Evolutionary conservation across 768 basidiomycete genomes (phyloP).

Genomic region (Mycena capillaripes): DNA sequence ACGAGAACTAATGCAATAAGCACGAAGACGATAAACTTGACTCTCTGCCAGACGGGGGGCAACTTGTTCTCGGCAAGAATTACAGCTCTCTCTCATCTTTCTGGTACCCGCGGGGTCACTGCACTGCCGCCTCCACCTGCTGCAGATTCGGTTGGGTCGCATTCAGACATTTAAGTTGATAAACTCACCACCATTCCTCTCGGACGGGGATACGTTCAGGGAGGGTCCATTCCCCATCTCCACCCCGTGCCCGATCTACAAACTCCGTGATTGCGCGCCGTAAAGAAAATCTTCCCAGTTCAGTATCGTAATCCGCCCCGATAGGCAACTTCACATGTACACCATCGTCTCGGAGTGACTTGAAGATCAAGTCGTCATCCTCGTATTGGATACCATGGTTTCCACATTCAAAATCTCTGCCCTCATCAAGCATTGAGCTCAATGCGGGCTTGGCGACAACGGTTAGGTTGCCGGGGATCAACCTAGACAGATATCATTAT

Average conservation of each 20-base stretch:
- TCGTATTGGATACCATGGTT: background rate
- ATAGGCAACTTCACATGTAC: background rate
- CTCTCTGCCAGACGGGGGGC: background rate
- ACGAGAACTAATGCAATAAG: slow-evolving; percentile 2
- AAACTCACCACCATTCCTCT: slow-evolving; percentile 19
- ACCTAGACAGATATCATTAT: slow-evolving; percentile 10
- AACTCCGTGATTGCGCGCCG: background rate
- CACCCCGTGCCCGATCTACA: no score
- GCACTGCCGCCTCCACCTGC: slow-evolving; percentile 14
- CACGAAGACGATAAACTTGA: slow-evolving; percentile 1
- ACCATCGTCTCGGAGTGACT: background rate
- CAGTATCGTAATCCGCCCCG: background rate
- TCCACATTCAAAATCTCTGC: slow-evolving; percentile 11
- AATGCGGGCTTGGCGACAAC: slow-evolving; percentile 11
- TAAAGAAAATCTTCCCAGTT: background rate
- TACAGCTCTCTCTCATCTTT: background rate
- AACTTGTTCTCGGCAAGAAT: background rate
- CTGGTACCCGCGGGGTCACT: slow-evolving; percentile 6
- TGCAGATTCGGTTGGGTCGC: slow-evolving; percentile 2
- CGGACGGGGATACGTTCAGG: background rate
- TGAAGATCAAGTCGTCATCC: background rate
- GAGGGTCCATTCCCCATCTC: background rate
- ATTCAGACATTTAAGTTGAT: slow-evolving; percentile 6
- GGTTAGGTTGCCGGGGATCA: slow-evolving; percentile 7
- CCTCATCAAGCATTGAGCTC: background rate